These are phyloP conservation scores for Saturnispora dispora DNA, from an alignment of 805 yeast genomes.

Conservation along the genomic window DNA sequence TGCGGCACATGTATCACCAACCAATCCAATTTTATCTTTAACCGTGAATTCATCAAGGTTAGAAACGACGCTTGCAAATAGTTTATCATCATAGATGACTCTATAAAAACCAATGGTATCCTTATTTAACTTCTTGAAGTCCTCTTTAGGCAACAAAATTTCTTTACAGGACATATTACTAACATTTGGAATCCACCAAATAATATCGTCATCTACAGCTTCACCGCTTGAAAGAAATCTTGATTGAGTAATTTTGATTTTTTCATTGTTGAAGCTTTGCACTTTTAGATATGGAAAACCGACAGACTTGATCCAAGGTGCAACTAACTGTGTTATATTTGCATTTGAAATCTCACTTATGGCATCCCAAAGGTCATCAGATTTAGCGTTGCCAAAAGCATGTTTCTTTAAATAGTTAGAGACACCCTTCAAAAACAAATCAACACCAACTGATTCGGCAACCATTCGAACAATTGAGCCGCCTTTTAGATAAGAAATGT, in stretches of 20 bases:
- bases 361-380: constrained; percentile 65
- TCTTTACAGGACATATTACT: constrained; percentile 18
- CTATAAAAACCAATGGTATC: constrained; percentile 46
- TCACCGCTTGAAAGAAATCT: constrained; percentile 58
- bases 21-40: constrained; percentile 43
- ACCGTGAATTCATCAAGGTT: constrained; percentile 32
- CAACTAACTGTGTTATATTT: constrained; percentile 52
- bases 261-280: constrained; percentile 25
- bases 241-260: constrained; percentile 41
- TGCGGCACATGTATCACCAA: constrained; percentile 44
- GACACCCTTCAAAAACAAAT: constrained; percentile 63
- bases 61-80: constrained; percentile 33
- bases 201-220: constrained; percentile 38
- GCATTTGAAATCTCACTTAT: constrained; percentile 53
- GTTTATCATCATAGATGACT: constrained; percentile 39
- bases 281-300: constrained; percentile 68
- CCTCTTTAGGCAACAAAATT: constrained; percentile 13
- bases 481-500: constrained; percentile 74
- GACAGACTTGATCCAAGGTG: constrained; percentile 60
- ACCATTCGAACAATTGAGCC: constrained; percentile 73
- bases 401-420: constrained; percentile 55
- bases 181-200: constrained; percentile 52
- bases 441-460: constrained; percentile 60
- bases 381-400: constrained; percentile 61
- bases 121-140: constrained; percentile 38